Base-by-base conservation (phyloP, 805 yeast genomes). In the Metschnikowia henanensis region DNA sequence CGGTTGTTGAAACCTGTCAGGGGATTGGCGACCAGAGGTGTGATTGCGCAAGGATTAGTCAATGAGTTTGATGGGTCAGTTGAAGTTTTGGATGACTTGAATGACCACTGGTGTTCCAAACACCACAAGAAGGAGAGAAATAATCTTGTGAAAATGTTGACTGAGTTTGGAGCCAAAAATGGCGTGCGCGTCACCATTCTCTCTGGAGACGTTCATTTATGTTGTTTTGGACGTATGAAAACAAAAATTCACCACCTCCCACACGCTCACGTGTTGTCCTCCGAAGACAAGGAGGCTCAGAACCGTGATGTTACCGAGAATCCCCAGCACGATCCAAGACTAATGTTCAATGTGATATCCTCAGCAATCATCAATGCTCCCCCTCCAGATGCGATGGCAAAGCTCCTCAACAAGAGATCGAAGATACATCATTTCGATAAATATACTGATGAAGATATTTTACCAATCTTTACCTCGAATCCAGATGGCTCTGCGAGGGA, bases 21-120 rank as follows among this genome's bases (percentile, higher is more conserved):
- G 57, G 74, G 62, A 28, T 52, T 74, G 51, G 79, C 92, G 2
- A 72, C 77, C 43, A 76, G 75, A 45, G 89, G 90, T 2, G 41
- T 64, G 20, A 64, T 86, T 31, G 77, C 81, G 37, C 74, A 76
- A 46, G 95, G 96, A 0, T 65, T 92, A 26, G 89, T 89, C 20
- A 92, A 94, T 59, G 94, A 87, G 54, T 92, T 91, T 58, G 97
- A 91, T 60, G 97, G 97, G 2, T 80, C 85, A 31, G 82, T 92
- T 5, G 98, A 92, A 65, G 79, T 92, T 13, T 74, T 94, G 52
- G 98, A 94, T 60, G 98, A 92, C 62, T 73, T 94, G 64, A 84
- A 90, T 59, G 99, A 92, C 61, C 98, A 92, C 67, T 92, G 99
- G 99, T 90, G 97, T 62, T 84, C 96, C 3, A 75, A 75, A 46